Evolutionary conservation across 768 basidiomycete genomes (phyloP).

Genomic region (Russula sp.): DNA sequence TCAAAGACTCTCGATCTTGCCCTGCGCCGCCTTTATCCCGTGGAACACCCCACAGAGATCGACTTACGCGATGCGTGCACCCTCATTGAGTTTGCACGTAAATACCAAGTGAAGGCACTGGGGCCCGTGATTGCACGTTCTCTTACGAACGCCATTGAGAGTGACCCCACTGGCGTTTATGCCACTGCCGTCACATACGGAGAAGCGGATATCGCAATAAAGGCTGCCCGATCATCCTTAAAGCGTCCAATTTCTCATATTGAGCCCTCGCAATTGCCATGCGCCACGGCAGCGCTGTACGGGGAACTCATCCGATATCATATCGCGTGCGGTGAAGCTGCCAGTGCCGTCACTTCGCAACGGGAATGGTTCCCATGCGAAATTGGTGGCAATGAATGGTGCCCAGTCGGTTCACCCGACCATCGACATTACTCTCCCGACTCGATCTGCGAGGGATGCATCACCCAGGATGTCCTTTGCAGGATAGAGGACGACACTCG

Average conservation of each 20-base stretch:
- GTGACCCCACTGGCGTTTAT: slow-evolving; percentile 16
- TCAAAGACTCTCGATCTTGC: slow-evolving; percentile 6
- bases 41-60: background rate
- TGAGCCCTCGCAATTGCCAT: background rate
- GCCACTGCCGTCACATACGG: background rate
- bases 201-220: background rate
- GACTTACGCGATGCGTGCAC: background rate
- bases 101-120: slow-evolving; percentile 16
- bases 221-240: slow-evolving; percentile 7
- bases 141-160: background rate
- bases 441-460: background rate
- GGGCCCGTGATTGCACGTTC: background rate
- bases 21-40: slow-evolving; percentile 18
- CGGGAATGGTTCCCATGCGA: background rate
- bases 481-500: no score
- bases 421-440: no score
- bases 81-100: slow-evolving; percentile 14
- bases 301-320: background rate
- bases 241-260: background rate
- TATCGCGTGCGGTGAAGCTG: background rate
- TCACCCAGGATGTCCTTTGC: background rate
- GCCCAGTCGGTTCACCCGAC: no score
- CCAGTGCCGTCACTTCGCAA: background rate
- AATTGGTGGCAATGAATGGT: no score
- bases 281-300: background rate